phyloP scores from a whole-genome alignment of 2,329 filamentous ascomycete genomes.

The Hypoxylon rubiginosum region DNA sequence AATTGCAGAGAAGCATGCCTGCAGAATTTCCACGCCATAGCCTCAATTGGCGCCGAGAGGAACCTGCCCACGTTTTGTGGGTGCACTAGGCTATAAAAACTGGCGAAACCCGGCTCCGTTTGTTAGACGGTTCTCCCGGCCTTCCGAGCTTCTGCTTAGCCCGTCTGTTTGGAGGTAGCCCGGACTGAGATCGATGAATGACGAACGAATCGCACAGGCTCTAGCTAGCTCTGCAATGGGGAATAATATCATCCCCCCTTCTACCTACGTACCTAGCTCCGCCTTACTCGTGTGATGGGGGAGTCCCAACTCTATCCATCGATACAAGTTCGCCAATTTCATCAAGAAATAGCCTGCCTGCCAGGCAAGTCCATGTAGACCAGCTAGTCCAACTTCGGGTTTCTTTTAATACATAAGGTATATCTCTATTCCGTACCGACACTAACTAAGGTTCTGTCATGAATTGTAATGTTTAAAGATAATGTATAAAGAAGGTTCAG shows the following conservation, averaged over 20 bases:
- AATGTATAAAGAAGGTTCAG: slow-evolving; percentile 24
- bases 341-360: no score
- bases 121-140: slow-evolving; percentile 37
- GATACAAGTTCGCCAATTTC: slow-evolving; percentile 11
- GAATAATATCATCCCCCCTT: not conserved
- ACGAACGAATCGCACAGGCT: slow-evolving; percentile 21
- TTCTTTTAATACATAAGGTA: no score
- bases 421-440: no score
- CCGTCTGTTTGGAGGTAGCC: not conserved
- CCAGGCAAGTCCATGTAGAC: no score
- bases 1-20: slow-evolving; percentile 30
- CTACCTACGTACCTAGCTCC: not conserved
- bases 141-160: slow-evolving; percentile 30
- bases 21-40: slow-evolving; percentile 33
- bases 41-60: slow-evolving; percentile 32
- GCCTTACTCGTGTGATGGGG: slow-evolving; percentile 25
- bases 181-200: slow-evolving; percentile 21
- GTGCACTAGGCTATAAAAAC: slow-evolving; percentile 25
- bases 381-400: no score
- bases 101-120: slow-evolving; percentile 21
- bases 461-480: slow-evolving; percentile 12
- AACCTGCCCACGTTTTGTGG: slow-evolving; percentile 14
- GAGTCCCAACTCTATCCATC: slow-evolving; percentile 8
- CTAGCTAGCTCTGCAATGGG: not conserved
- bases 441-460: slow-evolving; percentile 15